phyloP scores from a whole-genome alignment of 306 rosid genomes.

The Oemleria cerasiformis region DNA sequence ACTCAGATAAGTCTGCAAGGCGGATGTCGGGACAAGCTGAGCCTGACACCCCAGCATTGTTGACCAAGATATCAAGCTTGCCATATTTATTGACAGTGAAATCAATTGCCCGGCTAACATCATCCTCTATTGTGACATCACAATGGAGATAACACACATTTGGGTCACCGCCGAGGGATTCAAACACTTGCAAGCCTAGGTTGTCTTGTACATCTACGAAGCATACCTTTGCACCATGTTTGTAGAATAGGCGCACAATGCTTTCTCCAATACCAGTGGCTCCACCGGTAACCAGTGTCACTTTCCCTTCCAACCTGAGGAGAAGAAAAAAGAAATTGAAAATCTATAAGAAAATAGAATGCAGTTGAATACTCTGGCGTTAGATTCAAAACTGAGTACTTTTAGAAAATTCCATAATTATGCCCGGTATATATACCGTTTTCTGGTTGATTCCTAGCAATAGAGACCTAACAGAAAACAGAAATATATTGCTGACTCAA shows the following conservation, averaged over 20 bases:
- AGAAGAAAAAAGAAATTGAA: background rate
- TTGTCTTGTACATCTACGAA: conserved; percentile 71
- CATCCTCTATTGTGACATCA: conserved; percentile 65
- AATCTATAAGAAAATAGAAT: background rate
- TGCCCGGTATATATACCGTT: background rate
- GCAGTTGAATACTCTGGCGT: conserved; percentile 15
- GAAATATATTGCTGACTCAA: background rate
- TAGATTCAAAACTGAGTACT: too few species aligned
- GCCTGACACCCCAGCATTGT: conserved; percentile 83
- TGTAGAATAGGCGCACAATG: conserved; percentile 60
- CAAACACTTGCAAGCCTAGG: conserved; percentile 48
- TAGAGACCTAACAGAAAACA: background rate
- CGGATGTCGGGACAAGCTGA: conserved; percentile 69
- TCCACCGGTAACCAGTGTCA: conserved; percentile 87
- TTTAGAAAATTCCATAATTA: background rate
- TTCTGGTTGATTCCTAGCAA: conserved; percentile 18
- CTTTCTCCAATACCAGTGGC: conserved; percentile 90
- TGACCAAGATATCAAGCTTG: conserved; percentile 77
- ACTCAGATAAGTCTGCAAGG: conserved; percentile 51
- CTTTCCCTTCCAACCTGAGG: conserved; percentile 70
- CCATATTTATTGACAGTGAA: conserved; percentile 52
- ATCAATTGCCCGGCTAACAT: conserved; percentile 54
- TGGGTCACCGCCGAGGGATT: conserved; percentile 43
- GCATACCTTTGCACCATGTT: conserved; percentile 82
- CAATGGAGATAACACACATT: conserved; percentile 44